phyloP scores from a whole-genome alignment of 257 asterid species.

The Solanum pimpinellifolium region DNA sequence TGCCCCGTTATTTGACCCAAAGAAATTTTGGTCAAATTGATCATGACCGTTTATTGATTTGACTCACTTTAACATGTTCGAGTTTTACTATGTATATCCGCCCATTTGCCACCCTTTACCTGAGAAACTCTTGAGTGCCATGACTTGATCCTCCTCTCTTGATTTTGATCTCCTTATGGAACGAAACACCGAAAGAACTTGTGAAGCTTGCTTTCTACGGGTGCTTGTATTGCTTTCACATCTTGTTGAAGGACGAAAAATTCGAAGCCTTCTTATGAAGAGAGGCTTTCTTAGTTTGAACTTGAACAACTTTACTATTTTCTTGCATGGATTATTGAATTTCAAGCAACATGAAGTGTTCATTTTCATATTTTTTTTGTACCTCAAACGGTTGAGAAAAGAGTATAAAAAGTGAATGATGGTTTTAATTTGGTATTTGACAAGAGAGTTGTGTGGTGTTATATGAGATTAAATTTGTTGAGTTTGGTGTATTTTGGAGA shows the following conservation, averaged over 20 bases:
- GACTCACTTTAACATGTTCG: not conserved
- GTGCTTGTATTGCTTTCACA: not conserved
- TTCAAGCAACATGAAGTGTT: constrained; percentile 25
- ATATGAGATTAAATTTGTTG: not conserved
- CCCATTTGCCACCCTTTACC: not conserved
- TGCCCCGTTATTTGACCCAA: not conserved
- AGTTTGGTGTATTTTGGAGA: not conserved
- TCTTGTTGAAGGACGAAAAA: constrained; percentile 2
- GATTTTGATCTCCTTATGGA: constrained; percentile 7
- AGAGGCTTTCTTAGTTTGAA: constrained; percentile 38
- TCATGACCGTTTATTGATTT: not conserved
- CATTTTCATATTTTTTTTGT: constrained; percentile 7
- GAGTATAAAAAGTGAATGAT: constrained; percentile 4
- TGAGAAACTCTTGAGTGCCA: constrained; percentile 37
- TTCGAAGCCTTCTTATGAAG: constrained; percentile 23
- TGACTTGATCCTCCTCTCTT: constrained; percentile 21
- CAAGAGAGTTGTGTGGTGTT: not conserved
- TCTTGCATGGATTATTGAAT: constrained; percentile 45
- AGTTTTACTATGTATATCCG: not conserved
- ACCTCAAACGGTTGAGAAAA: not conserved
- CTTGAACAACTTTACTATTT: constrained; percentile 28
- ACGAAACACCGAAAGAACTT: constrained; percentile 10
- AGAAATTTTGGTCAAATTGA: not conserved
- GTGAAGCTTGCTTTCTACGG: not conserved
- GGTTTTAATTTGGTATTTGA: constrained; percentile 1